phyloP scores from a whole-genome alignment of 306 rosid genomes.

The Mucuna pruriens region DNA sequence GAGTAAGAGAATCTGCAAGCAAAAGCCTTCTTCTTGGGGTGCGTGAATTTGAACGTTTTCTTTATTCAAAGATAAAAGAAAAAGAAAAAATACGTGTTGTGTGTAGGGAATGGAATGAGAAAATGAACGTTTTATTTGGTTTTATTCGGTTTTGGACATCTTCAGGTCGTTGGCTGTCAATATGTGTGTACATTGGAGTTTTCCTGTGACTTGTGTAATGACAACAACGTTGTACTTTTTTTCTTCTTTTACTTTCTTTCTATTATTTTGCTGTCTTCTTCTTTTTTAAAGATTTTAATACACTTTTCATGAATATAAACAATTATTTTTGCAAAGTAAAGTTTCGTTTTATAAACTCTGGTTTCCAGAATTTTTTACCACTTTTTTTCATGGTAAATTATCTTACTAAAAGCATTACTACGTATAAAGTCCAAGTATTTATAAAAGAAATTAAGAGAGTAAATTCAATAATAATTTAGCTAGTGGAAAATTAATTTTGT shows the following conservation, averaged over 20 bases:
- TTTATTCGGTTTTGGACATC: slow-evolving; percentile 51
- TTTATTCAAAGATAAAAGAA: slow-evolving; percentile 25
- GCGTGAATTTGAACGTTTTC: slow-evolving; percentile 69
- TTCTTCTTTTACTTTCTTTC: not conserved
- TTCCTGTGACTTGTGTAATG: slow-evolving; percentile 36
- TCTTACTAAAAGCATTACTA: too few relatives aligned
- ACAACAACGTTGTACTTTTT: slow-evolving; percentile 37
- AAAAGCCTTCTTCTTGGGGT: slow-evolving; percentile 51
- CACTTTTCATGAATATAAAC: not conserved
- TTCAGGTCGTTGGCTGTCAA: slow-evolving; percentile 37
- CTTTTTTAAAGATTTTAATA: not conserved
- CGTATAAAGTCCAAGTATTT: too few relatives aligned
- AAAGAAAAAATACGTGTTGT: not conserved
- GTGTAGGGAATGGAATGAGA: slow-evolving; percentile 38
- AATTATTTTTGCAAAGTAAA: not conserved
- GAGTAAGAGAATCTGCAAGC: slow-evolving; percentile 49
- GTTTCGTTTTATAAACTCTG: too few relatives aligned
- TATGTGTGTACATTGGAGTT: slow-evolving; percentile 11
- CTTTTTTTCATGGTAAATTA: too few relatives aligned
- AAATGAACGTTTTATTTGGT: slow-evolving; percentile 76
- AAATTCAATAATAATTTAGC: not conserved
- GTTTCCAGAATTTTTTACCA: too few relatives aligned
- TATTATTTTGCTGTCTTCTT: not conserved
- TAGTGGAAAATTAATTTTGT: not conserved
- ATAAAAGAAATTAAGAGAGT: not conserved